phyloP scores from a whole-genome alignment of 768 basidiomycete species.

The Multifurca ochricompacta region DNA sequence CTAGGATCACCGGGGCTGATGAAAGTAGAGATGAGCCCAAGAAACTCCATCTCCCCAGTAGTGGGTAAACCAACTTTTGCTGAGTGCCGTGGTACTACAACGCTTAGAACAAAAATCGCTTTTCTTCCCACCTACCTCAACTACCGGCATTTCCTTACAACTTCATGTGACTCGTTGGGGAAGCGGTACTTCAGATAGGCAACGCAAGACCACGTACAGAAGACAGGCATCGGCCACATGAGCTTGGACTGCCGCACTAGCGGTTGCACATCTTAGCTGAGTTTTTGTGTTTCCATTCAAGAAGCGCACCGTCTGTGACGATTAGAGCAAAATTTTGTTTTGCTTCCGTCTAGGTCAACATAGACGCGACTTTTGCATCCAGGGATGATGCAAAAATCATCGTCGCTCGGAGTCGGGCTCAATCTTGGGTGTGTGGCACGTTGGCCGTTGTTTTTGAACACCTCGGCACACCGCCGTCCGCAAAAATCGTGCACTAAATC shows the following conservation, averaged over 20 bases:
- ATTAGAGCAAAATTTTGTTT: conserved; percentile 18
- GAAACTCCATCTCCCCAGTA: neutral
- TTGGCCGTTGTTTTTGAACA: neutral
- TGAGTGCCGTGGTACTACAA: conserved; percentile 16
- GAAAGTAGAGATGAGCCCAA: neutral
- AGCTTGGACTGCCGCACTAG: conserved; percentile 13
- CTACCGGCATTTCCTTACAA: conserved; percentile 20
- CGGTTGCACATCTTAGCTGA: neutral
- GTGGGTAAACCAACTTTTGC: conserved; percentile 4
- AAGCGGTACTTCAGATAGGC: neutral
- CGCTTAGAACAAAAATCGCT: conserved; percentile 25
- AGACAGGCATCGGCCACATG: conserved; percentile 18
- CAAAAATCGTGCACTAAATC: conserved; percentile 20
- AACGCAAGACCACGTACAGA: conserved; percentile 7
- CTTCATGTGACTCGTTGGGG: conserved; percentile 4
- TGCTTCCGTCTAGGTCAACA: conserved; percentile 11
- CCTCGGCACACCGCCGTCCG: conserved; percentile 20
- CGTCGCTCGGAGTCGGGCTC: neutral
- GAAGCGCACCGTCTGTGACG: conserved; percentile 18
- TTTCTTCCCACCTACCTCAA: conserved; percentile 15
- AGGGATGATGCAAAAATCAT: conserved; percentile 7
- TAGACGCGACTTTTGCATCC: conserved; percentile 13
- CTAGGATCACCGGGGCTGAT: conserved; percentile 17
- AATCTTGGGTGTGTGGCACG: neutral
- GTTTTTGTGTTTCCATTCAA: neutral